phyloP scores from a whole-genome alignment of 2,329 filamentous ascomycete species.

The Ceratocystis huliohia region DNA sequence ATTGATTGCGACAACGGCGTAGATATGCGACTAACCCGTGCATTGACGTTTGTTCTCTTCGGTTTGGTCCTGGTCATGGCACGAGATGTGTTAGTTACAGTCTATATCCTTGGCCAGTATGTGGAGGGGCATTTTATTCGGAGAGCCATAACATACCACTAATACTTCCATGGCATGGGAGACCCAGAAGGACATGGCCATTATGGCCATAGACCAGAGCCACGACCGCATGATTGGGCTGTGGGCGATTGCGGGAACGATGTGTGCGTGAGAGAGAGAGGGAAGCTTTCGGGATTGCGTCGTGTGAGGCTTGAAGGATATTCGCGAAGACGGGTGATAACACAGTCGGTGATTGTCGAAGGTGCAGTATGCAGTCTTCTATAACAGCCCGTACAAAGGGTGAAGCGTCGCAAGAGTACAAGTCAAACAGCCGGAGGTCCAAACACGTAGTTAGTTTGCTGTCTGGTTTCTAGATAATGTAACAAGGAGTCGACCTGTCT shows the following conservation, averaged over 20 bases:
- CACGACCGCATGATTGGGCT: constrained; percentile 17
- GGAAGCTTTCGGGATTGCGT: too few relatives aligned
- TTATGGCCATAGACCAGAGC: constrained; percentile 21
- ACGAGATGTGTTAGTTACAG: not conserved
- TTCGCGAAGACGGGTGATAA: too few relatives aligned
- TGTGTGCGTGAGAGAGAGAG: not conserved
- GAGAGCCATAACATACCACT: constrained; percentile 26
- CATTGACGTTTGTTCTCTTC: constrained; percentile 72
- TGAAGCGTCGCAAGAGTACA: not conserved
- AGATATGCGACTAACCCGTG: constrained; percentile 30
- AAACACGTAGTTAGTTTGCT: not conserved
- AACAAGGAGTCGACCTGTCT: not conserved
- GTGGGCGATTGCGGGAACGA: not conserved
- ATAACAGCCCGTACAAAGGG: too few relatives aligned
- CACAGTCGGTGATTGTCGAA: too few relatives aligned
- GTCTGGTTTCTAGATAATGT: not conserved
- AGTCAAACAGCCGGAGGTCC: not conserved
- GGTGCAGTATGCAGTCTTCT: too few relatives aligned
- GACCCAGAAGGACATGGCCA: constrained; percentile 44
- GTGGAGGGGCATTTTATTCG: constrained; percentile 18
- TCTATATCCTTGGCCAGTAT: constrained; percentile 8
- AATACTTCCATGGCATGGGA: constrained; percentile 44
- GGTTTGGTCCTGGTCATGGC: constrained; percentile 42
- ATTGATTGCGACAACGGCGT: not conserved
- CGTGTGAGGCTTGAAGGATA: too few relatives aligned